Evolutionary conservation across 768 basidiomycete genomes (phyloP), one percentile per base, ranked within the genome.

Genomic region (Leccinellum albellum): DNA sequence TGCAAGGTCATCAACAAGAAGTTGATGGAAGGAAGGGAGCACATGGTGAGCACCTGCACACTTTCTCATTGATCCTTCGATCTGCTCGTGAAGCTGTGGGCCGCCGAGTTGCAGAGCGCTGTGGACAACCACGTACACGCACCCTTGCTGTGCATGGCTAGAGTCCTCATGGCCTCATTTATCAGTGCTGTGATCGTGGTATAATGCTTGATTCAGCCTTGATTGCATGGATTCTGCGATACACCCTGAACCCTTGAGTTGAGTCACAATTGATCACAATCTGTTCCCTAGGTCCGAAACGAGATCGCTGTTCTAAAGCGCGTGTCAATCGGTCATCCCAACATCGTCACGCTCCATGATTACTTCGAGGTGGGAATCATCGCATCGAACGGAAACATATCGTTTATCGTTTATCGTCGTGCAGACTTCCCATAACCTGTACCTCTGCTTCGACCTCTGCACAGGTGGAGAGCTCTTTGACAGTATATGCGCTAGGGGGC

Each of bases 1-100:
- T 98, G 95, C 83, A 99, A 99, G 75, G 97, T 98, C 67, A 94
- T 98, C 76, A 98, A 96, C 85, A 98, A 98, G 82, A 94, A 95
- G 68, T 84, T 97, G 57, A 97, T 97, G 94, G 91, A 96, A 70
- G 96, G 96, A 5, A 81, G 96, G 61, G 96, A 98, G 75, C 87
- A 95, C 71, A 98, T 99, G 96, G 96, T 94, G 21, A 64, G 85
- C 69, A 35, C 29, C 7, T 50, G 55, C 35, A 44, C 26, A 37
- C 29, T 46, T 21, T 58, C 24, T 53, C 40, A 54, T 59, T 50
- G 52, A 56, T 57, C 26, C 56, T 51, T 37, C 58, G 42, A 54
- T 57, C 50, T 33, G 49, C 47, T 32, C 26, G 33, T 20, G 56
- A 26, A 35, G 31, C 48, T 55, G 52, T 44, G 45, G 28, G 26